Conservation (phyloP, 2,329 filamentous ascomycete species). For the Domatiomyces globalis region DNA sequence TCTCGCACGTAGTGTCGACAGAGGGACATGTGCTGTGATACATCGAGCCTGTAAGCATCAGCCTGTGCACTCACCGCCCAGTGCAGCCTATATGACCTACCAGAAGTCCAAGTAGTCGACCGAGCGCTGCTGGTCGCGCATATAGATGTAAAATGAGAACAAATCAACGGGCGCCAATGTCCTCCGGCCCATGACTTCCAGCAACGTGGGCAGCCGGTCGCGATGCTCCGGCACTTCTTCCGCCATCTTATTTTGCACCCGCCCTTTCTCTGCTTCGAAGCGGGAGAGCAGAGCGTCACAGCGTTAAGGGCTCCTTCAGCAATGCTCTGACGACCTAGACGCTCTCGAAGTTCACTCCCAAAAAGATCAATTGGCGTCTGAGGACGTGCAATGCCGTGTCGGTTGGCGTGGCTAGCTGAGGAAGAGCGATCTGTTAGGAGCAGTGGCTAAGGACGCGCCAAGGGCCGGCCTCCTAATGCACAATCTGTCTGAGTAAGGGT, state of each 20-base stretch:
- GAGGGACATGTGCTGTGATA: constrained; percentile 95
- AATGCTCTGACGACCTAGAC: background rate
- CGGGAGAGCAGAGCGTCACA: background rate
- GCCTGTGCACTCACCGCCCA: background rate
- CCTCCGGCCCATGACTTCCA: constrained; percentile 84
- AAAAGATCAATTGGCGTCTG: background rate
- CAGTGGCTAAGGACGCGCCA: background rate
- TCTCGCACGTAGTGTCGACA: constrained; percentile 93
- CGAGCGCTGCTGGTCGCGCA: constrained; percentile 94
- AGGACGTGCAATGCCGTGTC: background rate
- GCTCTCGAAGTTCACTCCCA: background rate
- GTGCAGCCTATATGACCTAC: constrained; percentile 39
- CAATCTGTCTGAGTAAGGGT: background rate
- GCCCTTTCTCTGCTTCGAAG: background rate
- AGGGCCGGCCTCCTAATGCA: background rate
- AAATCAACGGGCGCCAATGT: constrained; percentile 93
- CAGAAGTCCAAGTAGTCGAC: constrained; percentile 98
- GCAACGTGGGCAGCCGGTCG: constrained; percentile 82
- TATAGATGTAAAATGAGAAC: constrained; percentile 99
- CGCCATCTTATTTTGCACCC: background rate
- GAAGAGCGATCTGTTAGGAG: background rate
- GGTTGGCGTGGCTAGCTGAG: background rate
- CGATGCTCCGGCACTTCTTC: constrained; percentile 37
- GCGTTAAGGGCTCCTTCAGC: background rate
- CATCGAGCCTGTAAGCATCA: constrained; percentile 64